A percentile compares a stretch with the other conserved stretches of the same genome.
Evolutionary conservation across 345 rosid genomes (phyloP).

Genomic region (Angophora floribunda): DNA sequence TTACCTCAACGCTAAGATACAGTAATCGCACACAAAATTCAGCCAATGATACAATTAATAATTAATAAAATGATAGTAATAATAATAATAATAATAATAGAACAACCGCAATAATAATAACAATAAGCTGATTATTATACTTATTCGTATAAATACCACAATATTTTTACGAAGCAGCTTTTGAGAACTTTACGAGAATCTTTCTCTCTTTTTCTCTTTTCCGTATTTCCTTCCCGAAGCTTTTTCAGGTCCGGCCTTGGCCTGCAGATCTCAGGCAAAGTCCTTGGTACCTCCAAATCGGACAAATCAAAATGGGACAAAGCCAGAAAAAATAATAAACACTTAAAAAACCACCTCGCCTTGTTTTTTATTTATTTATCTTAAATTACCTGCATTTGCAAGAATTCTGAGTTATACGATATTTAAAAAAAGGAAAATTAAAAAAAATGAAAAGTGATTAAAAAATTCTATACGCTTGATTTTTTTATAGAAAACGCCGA

Average conservation of each 20-base stretch:
- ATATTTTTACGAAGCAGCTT: neutral
- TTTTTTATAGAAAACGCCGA: no score
- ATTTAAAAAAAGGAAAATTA: neutral
- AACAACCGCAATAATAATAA: neutral
- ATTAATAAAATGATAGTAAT: neutral
- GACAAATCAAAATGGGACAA: neutral
- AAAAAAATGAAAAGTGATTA: neutral
- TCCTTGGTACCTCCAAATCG: neutral
- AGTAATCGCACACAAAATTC: neutral
- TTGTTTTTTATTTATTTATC: neutral
- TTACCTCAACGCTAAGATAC: no score
- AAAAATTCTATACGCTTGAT: no score
- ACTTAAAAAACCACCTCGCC: neutral
- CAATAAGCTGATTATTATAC: neutral
- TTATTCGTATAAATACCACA: neutral
- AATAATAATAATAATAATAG: neutral
- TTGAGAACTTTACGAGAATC: neutral
- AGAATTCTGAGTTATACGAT: neutral
- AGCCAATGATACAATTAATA: neutral
- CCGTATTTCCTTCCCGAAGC: neutral
- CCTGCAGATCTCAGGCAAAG: neutral
- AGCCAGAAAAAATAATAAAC: neutral
- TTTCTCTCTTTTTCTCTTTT: neutral
- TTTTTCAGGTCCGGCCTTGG: neutral
- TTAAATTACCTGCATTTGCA: neutral